Evolutionary conservation across 2,329 filamentous ascomycete genomes (phyloP).

Genomic region (Xylaria multiplex): DNA sequence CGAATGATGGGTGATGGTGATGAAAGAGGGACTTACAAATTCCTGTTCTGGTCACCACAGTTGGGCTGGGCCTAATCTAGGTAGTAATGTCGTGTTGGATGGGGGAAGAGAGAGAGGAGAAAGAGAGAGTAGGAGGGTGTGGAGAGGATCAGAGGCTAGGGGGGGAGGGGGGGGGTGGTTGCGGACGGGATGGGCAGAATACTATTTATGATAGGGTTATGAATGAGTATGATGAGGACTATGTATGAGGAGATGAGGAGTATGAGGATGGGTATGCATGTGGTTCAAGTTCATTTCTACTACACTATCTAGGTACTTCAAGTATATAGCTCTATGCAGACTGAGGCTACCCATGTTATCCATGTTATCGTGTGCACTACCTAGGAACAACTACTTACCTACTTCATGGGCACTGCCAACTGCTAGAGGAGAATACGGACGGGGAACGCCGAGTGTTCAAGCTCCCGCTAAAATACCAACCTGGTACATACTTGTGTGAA

Average conservation of each 20-base stretch:
- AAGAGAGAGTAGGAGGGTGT: not conserved
- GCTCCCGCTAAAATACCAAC: too few species aligned
- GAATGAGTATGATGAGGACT: not conserved
- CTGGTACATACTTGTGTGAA: too few species aligned
- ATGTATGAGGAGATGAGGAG: not conserved
- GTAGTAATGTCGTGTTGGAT: slow-evolving; percentile 14
- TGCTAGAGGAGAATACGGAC: too few species aligned
- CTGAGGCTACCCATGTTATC: not conserved
- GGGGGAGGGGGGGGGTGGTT: not conserved
- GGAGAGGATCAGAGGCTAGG: not conserved
- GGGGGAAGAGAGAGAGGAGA: not conserved
- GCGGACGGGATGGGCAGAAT: not conserved
- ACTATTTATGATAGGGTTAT: not conserved
- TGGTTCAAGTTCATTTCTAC: not conserved
- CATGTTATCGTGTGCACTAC: not conserved
- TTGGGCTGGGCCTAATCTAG: slow-evolving; percentile 14
- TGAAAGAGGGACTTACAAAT: slow-evolving; percentile 1
- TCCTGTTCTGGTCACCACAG: slow-evolving; percentile 19
- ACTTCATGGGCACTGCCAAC: too few species aligned
- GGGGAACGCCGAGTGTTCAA: too few species aligned
- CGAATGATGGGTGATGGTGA: slow-evolving; percentile 1
- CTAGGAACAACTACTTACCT: not conserved
- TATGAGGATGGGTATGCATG: not conserved
- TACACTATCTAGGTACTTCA: too few species aligned
- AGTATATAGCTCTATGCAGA: not conserved